Conservation (phyloP, 352 stramenopile species). For the Globisporangium acanthophoron region DNA sequence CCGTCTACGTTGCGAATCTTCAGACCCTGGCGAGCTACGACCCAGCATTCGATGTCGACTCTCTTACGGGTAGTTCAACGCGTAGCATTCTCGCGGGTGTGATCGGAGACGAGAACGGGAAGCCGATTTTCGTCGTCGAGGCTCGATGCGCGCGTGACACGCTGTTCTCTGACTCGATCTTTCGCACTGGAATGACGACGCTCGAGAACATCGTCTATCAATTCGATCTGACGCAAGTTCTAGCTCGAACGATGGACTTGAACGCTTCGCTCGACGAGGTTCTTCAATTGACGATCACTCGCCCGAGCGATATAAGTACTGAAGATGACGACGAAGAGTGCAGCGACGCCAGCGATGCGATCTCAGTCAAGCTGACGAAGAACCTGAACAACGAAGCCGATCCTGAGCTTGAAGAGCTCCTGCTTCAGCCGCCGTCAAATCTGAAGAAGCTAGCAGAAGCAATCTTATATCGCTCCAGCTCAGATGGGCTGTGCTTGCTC, state of each 20-base stretch:
- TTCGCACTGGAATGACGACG: conserved; percentile 42
- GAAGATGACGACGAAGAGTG: conserved; percentile 1
- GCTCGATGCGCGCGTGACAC: conserved; percentile 36
- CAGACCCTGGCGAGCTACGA: conserved; percentile 37
- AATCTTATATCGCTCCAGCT: conserved; percentile 18
- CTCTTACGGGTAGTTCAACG: conserved; percentile 13
- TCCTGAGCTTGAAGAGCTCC: conserved; percentile 19
- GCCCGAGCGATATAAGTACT: neutral
- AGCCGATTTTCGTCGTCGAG: conserved; percentile 56
- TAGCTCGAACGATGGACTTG: conserved; percentile 21
- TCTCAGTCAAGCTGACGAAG: conserved; percentile 7
- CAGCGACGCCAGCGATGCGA: conserved; percentile 9
- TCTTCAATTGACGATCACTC: conserved; percentile 23
- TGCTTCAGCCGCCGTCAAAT: conserved; percentile 28
- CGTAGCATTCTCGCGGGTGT: conserved; percentile 24
- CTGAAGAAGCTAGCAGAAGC: conserved; percentile 24
- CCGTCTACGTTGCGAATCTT: conserved; percentile 41
- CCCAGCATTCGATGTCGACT: conserved; percentile 38
- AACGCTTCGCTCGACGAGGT: conserved; percentile 35
- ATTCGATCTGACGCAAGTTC: conserved; percentile 46
- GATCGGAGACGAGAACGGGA: conserved; percentile 43
- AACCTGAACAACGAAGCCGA: conserved; percentile 18
- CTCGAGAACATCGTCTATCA: conserved; percentile 66
- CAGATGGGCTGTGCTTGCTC: conserved; percentile 42
- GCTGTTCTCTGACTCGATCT: conserved; percentile 47